phyloP scores from a whole-genome alignment of 768 basidiomycete genomes.

The Serendipita sp. region DNA sequence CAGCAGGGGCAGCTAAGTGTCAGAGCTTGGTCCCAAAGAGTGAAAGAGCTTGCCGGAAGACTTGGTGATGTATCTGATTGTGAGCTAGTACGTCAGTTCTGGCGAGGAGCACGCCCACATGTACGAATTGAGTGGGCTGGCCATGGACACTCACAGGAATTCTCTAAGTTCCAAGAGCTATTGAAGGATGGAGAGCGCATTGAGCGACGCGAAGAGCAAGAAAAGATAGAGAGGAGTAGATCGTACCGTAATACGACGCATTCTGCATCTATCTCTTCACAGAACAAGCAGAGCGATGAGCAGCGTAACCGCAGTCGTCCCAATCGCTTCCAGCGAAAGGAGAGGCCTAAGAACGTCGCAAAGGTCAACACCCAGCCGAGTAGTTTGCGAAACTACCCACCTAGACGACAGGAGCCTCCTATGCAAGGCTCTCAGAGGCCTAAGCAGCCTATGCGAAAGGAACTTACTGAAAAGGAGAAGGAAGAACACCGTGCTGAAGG shows the following conservation, averaged over 20 bases:
- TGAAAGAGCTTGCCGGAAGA: constrained; percentile 21
- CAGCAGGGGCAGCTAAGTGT: constrained; percentile 19
- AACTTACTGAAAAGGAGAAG: neutral
- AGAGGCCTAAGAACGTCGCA: neutral
- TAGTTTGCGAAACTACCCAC: neutral
- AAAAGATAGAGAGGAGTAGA: neutral
- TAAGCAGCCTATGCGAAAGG: neutral
- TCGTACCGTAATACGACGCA: neutral
- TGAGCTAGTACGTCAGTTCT: constrained; percentile 21
- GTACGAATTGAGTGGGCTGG: constrained; percentile 20
- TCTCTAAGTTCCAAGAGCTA: constrained; percentile 16
- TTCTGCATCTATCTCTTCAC: neutral
- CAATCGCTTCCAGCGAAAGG: neutral
- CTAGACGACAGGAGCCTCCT: neutral
- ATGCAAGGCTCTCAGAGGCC: neutral
- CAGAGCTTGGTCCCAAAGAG: constrained; percentile 19
- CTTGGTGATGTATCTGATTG: constrained; percentile 18
- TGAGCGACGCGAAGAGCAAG: constrained; percentile 16
- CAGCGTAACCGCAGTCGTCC: neutral
- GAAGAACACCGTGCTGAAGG: constrained; percentile 10
- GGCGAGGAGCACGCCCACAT: constrained; percentile 17
- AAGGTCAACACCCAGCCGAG: neutral
- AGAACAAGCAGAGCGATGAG: neutral
- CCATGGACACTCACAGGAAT: constrained; percentile 17
- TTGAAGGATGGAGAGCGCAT: constrained; percentile 16